Evolutionary conservation across 805 yeast genomes (phyloP), one percentile per base, ranked within the genome.

Genomic region (Blastobotrys parvus): DNA sequence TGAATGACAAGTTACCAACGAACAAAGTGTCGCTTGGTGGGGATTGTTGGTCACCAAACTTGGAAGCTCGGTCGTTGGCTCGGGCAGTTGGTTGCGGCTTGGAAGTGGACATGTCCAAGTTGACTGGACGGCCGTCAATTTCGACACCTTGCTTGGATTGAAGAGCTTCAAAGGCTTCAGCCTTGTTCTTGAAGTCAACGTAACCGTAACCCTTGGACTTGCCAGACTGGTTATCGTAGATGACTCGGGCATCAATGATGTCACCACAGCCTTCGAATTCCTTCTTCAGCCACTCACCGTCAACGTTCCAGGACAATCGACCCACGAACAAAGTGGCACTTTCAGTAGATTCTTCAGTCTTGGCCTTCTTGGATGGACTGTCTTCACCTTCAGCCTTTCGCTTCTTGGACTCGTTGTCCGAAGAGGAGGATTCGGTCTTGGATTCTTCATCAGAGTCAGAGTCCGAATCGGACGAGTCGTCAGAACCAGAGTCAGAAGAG

Each of bases 121-220:
- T 89, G 63, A 92, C 77, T 63, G 94, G 86, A 76, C 98, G 83
- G 58, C 98, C 97, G 58, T 92, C 98, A 54, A 92, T 82, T 71
- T 90, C 97, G 63, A 74, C 78, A 62, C 95, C 97, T 70, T 88
- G 95, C 77, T 73, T 75, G 63, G 81, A 85, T 49, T 71, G 70
- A 48, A 90, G 65, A 7, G 97, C 97, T 67, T 80, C 82, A 65
- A 86, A 88, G 54, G 97, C 98, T 48, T 71, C 71, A 21, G 76
- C 75, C 59, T 77, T 78, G 58, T 74, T 68, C 56, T 78, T 87
- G 62, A 92, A 92, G 65, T 92, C 98, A 65, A 92, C 96, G 70
- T 92, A 92, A 3, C 72, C 72, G 75, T 85, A 90, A 66, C 98
- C 98, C 75, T 90, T 82, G 44, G 96, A 87, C 70, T 86, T 84